phyloP scores from a whole-genome alignment of 345 rosid genomes.

The Iberis pinnata region DNA sequence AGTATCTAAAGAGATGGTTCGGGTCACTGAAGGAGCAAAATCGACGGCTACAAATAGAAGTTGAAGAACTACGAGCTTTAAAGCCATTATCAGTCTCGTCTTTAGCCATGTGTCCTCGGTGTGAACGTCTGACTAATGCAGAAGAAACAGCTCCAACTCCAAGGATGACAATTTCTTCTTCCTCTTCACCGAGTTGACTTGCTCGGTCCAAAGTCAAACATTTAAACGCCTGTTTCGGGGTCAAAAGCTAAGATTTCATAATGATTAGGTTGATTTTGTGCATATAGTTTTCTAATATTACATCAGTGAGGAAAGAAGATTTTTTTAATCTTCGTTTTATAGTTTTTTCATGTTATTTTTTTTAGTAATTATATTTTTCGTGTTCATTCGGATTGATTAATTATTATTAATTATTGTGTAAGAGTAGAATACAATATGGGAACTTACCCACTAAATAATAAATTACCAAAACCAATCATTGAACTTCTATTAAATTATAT shows the following conservation, averaged over 20 bases:
- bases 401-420: neutral
- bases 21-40: slow-evolving; percentile 52
- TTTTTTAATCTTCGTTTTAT: slow-evolving; percentile 3
- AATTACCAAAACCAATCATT: neutral
- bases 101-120: slow-evolving; percentile 33
- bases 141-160: slow-evolving; percentile 13
- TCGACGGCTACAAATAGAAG: slow-evolving; percentile 46
- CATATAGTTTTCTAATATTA: slow-evolving; percentile 23
- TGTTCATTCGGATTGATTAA: neutral
- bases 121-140: slow-evolving; percentile 27
- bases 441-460: neutral
- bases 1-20: slow-evolving; percentile 50
- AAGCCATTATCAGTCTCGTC: slow-evolving; percentile 22
- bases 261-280: slow-evolving; percentile 29
- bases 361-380: neutral
- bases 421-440: neutral
- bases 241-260: slow-evolving; percentile 26
- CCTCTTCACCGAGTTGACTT: slow-evolving; percentile 27
- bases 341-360: slow-evolving; percentile 8
- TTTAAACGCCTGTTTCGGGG: slow-evolving; percentile 20
- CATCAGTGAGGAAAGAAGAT: neutral
- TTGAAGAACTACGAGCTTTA: slow-evolving; percentile 48
- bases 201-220: slow-evolving; percentile 28
- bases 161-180: slow-evolving; percentile 25
- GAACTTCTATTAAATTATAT: neutral